Evolutionary conservation across 2,329 filamentous ascomycete genomes (phyloP), one percentile per base, ranked within the genome.

Genomic region (Phaeosphaeria sp.): DNA sequence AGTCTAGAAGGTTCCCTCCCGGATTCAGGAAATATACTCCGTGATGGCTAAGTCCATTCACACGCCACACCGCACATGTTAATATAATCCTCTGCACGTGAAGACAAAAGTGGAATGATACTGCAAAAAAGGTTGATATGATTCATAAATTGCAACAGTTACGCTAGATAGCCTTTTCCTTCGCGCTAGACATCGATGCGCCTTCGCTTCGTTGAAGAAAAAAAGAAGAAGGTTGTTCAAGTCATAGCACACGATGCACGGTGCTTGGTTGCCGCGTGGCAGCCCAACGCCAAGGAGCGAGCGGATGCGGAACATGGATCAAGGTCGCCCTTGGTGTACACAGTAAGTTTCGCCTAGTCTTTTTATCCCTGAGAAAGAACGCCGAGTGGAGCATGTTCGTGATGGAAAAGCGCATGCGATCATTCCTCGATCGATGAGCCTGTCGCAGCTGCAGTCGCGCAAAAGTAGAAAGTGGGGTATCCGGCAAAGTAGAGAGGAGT

Each of bases 401-500:
- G 47, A 39, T 42, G 43, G 18, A 56, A 60, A 43, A 18, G 41
- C 41, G 41, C 41, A 43, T 21, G 5, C 41, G n/a, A 43, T 20
- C n/a, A 43, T 36, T 36, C 30, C 13, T 36, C 30, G 30, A 36
- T 36, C 30, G 30, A 13, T 36, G 30, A 36, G 30, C 30, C 11
- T 13, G 30, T 15, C 13, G 30, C 30, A 36, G 30, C 36, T 41
- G 36, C 41, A 43, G 10, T 15, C 15, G 47, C 60, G 61, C 52
- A 59, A 62, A 50, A 59, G 65, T n/a, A 43, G 54, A 46, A 33
- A 46, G 47, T 39, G 48, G 67, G 67, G 67, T 71, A 71, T 71
- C 66, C 62, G 44, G 58, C 66, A 64, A 36, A 44, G 59, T 62
- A 50, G 54, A 46, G 46, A 56, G 41, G 56, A 58, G 56, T 21